Evolutionary conservation across 1,284 basidiomycete genomes (phyloP), one percentile per base, ranked within the genome.

Genomic region (Stygiomarasmius scandens): DNA sequence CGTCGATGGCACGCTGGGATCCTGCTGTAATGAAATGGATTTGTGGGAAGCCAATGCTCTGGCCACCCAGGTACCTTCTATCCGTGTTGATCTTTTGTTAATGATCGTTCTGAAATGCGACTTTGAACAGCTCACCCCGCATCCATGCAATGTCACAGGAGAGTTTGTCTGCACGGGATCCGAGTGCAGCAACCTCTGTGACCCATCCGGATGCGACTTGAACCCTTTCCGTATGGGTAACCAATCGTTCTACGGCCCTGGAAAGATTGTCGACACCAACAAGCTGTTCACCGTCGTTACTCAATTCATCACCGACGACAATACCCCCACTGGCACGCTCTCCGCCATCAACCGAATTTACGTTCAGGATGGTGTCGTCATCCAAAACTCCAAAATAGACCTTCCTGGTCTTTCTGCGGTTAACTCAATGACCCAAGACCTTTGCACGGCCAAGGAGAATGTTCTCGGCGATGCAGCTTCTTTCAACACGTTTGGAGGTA

Each of bases 171-270:
- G 76, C 71, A 60, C 61, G 24, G 74, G 71, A 58, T 65, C 64
- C 59, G 62, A 71, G 59, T 72, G 73, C 62, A 69, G 68, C 57
- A 67, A 66, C 58, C 57, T 75, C 41, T 77, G 75, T 65, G 75
- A 77, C 69, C 68, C 70, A 60, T 75, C 74, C 60, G 77, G 77
- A 8, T 78, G 77, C 66, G 77, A 79, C 67, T 79, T 78, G 72
- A 79, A 79, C 74, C 76, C 77, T 58, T 79, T 70, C 70, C 76
- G 77, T 62, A 75, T 77, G 73, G 77, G 77, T 49, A 66, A 74
- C 67, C 66, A 66, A 49, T 62, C 68, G 52, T 79, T 79, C 75
- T 71, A 72, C 67, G 77, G 77, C 46, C 63, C 68, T 12, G 74
- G 67, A 56, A 63, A 61, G 63, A 72, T 66, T 59, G 65, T 75